A percentile compares a stretch with the other conserved stretches of the same genome.
phyloP scores from a whole-genome alignment of 2,329 filamentous ascomycete species.

The Lanzia echinophila region DNA sequence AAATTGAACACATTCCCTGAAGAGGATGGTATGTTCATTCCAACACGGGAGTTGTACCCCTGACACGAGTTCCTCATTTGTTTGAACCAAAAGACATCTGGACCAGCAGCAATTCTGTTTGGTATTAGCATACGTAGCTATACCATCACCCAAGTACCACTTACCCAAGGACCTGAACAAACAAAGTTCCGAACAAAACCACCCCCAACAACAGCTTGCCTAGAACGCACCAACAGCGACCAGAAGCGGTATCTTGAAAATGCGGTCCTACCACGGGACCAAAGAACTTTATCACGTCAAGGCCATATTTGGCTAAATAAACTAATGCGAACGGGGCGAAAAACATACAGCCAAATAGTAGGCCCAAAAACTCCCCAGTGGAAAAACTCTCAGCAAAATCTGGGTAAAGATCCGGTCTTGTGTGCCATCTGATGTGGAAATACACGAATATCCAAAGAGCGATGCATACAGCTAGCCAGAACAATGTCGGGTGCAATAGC shows the following conservation, averaged over 20 bases:
- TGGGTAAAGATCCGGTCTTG: slow-evolving; percentile 12
- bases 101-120: slow-evolving; percentile 5
- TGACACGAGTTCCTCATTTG: slow-evolving; percentile 20
- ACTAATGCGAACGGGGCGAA: too few relatives aligned
- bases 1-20: not conserved
- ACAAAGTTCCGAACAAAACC: not conserved
- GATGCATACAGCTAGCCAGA: not conserved
- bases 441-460: not conserved
- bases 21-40: slow-evolving; percentile 10
- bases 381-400: not conserved
- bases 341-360: not conserved
- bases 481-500: not conserved
- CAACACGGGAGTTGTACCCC: slow-evolving; percentile 14
- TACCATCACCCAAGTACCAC: not conserved
- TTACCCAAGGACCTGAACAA: slow-evolving; percentile 9
- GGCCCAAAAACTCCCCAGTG: not conserved
- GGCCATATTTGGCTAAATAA: too few relatives aligned
- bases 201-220: too few relatives aligned
- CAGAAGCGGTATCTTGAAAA: too few relatives aligned
- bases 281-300: too few relatives aligned
- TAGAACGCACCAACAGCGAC: too few relatives aligned
- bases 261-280: too few relatives aligned
- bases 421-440: slow-evolving; percentile 7
- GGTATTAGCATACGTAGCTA: not conserved
- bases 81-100: slow-evolving; percentile 12